Evolutionary conservation across 75 land plant species (phyloP).

Genomic region (Cryptomeria japonica): DNA sequence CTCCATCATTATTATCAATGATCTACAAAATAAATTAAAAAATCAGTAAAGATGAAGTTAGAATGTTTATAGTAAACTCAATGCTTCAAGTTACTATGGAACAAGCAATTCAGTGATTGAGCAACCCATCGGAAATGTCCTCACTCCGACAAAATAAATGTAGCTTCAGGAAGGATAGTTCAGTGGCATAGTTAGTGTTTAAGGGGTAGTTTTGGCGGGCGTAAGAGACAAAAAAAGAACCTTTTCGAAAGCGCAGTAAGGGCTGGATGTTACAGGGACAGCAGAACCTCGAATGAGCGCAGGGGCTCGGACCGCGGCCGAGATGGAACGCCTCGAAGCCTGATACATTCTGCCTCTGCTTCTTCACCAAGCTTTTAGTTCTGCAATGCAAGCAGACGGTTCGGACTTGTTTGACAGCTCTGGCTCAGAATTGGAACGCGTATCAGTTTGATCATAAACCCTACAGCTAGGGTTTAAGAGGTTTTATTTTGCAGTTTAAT

Average conservation of each 20-base stretch:
- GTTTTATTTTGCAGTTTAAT: not conserved
- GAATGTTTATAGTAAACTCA: not conserved
- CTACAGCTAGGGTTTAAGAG: not conserved
- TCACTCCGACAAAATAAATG: no score
- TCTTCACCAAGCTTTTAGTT: not conserved
- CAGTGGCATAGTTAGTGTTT: not conserved
- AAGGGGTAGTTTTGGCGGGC: not conserved
- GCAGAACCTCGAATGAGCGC: slow-evolving; percentile 11
- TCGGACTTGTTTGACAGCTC: not conserved
- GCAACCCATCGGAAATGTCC: not conserved
- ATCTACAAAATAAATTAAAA: not conserved
- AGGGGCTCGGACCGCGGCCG: slow-evolving; percentile 31
- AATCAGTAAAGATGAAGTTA: no score
- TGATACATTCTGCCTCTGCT: slow-evolving; percentile 30
- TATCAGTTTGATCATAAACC: not conserved
- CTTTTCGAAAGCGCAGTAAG: not conserved
- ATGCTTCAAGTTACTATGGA: not conserved
- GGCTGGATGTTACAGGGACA: slow-evolving; percentile 17
- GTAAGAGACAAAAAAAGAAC: not conserved
- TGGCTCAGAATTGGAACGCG: not conserved
- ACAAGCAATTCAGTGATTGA: not conserved
- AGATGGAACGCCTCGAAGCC: slow-evolving; percentile 47
- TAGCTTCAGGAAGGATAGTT: not conserved
- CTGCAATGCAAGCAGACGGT: not conserved
- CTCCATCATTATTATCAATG: not conserved